These are phyloP conservation scores for Yamadazyma conglobata DNA, from an alignment of 1,139 yeast species.

Conservation along the genomic window DNA sequence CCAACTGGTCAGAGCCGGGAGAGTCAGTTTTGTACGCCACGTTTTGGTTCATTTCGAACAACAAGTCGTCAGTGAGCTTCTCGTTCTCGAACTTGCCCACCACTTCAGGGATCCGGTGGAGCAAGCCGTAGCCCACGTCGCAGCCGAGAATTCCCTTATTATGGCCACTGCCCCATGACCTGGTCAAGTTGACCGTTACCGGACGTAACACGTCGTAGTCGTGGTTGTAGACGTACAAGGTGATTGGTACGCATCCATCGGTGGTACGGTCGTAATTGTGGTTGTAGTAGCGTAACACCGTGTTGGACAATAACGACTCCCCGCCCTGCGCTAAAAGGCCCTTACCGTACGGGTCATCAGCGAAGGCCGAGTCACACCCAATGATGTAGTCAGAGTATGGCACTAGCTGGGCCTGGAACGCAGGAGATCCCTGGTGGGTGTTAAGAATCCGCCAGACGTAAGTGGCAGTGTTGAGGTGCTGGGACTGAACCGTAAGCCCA, in stretches of 20 bases:
- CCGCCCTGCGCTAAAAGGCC: constrained; percentile 78
- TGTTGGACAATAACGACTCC: constrained; percentile 70
- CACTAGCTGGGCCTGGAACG: constrained; percentile 75
- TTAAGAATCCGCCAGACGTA: constrained; percentile 85
- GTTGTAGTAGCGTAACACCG: constrained; percentile 56
- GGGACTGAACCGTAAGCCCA: constrained; percentile 73
- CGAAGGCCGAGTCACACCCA: constrained; percentile 66
- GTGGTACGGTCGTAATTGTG: constrained; percentile 38
- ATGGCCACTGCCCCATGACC: constrained; percentile 49
- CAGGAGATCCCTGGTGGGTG: constrained; percentile 78
- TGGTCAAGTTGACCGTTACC: constrained; percentile 60
- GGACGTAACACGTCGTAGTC: constrained; percentile 85
- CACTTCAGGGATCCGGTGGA: constrained; percentile 79
- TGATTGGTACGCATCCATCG: constrained; percentile 36
- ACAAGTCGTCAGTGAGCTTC: constrained; percentile 34
- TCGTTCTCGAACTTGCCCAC: constrained; percentile 44
- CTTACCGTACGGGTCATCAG: constrained; percentile 45
- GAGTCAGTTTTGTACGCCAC: constrained; percentile 14
- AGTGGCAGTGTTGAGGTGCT: constrained; percentile 71
- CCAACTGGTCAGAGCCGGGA: constrained; percentile 13
- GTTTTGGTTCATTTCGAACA: constrained; percentile 29
- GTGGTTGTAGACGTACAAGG: constrained; percentile 82
- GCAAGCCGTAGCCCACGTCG: constrained; percentile 88
- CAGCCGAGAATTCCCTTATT: constrained; percentile 81
- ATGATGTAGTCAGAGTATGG: constrained; percentile 88